Evolutionary conservation across 1,284 basidiomycete genomes (phyloP).

Genomic region (Mrakiaceae sp.): DNA sequence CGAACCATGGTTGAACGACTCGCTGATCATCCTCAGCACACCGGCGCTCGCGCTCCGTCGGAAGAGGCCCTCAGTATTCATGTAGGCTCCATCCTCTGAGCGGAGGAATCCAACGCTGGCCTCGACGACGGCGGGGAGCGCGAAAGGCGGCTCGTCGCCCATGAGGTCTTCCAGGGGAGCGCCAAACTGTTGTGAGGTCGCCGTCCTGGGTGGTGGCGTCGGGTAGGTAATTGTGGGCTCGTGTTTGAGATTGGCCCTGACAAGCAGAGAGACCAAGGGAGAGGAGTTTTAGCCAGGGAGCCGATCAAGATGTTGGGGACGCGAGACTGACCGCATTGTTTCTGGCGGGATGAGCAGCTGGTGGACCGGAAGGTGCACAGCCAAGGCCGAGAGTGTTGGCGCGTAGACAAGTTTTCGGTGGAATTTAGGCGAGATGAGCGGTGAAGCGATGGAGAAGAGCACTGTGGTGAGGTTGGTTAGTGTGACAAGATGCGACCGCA

Average conservation of each 20-base stretch:
- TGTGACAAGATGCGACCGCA: neutral
- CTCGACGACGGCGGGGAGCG: conserved; percentile 61
- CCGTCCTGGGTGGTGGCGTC: conserved; percentile 38
- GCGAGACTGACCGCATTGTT: conserved; percentile 53
- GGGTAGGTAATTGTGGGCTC: conserved; percentile 58
- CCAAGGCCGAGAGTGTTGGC: conserved; percentile 60
- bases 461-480: conserved; percentile 38
- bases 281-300: neutral
- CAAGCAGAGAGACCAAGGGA: conserved; percentile 15
- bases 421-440: conserved; percentile 81
- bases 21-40: conserved; percentile 57
- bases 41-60: conserved; percentile 60
- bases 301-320: conserved; percentile 10
- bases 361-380: conserved; percentile 59
- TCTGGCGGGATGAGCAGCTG: conserved; percentile 73
- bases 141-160: conserved; percentile 70
- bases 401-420: conserved; percentile 68
- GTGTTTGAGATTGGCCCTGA: conserved; percentile 59
- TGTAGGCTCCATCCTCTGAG: conserved; percentile 41
- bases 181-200: conserved; percentile 50
- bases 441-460: conserved; percentile 71
- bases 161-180: conserved; percentile 66
- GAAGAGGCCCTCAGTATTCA: conserved; percentile 62
- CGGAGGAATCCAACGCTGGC: conserved; percentile 63
- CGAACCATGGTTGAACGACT: conserved; percentile 65